Base-by-base conservation (phyloP, 192 early-diverging fungal genomes). In the Linnemannia hyalina region DNA sequence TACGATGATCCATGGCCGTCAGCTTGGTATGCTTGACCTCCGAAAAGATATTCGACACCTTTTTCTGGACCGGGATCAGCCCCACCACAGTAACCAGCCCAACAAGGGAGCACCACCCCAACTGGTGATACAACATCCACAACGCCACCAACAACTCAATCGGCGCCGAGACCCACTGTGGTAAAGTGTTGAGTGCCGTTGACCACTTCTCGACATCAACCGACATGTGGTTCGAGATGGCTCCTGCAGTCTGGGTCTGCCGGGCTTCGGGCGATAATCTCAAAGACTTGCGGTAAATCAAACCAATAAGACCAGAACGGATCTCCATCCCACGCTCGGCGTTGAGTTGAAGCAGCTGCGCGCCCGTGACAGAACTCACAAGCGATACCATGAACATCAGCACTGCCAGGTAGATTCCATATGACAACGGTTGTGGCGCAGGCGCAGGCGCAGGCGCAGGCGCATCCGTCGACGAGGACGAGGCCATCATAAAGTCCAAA, bases 211-310 rank as follows among this genome's bases (percentile, higher is more conserved):
- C 89, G 18, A 93, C 80, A 76, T 97, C 96, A 1, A 92, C 90
- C 10, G 92, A 91, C 86, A 95, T 94, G 77, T 95, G 88, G 81
- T 92, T 95, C 13, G 93, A 38, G 35, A 85, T 76, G 3, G 74
- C 79, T 26, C 83, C 83, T 35, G 75, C 68, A 20, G 78, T 80
- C 55, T 80, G 65, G n/a, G 74, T 73, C 11, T 69, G 55, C 35
- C 83, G 68, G 1, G 83, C 78, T 40, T 73, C 75, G 1, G 93
- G 95, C 8, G 95, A 96, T 13, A 99, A 93, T 3, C 83, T 46
- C 42, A 99, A 85, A 10, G 95, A 86, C 88, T 98, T 99, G 36
- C 90, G 90, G 87, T 97, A 98, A 26, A 98, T 94, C 46, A 95
- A 6, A 2, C 82, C 77, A 22, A 80, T 76, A 5, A 84, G 69